phyloP scores from a whole-genome alignment of 2,329 filamentous ascomycete species.

The Pestalotiopsis sp. region DNA sequence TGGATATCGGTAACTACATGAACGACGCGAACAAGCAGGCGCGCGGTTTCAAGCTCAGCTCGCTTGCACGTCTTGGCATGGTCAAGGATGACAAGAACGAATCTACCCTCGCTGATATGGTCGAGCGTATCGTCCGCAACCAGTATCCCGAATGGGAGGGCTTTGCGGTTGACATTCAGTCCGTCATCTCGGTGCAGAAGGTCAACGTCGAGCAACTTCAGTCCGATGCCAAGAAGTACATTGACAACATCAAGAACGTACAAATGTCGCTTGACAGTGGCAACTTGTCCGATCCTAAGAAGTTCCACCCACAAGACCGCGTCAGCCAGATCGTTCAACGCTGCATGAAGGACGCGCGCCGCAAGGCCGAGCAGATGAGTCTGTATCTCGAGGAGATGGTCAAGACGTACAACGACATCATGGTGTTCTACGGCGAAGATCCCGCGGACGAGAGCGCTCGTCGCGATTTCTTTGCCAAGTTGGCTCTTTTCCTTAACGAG shows the following conservation, averaged over 20 bases:
- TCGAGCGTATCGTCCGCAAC: constrained; percentile 93
- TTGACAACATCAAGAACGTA: constrained; percentile 92
- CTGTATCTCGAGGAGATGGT: constrained; percentile 93
- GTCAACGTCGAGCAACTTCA: constrained; percentile 93
- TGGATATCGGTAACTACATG: constrained; percentile 99
- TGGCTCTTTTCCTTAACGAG: constrained; percentile 86
- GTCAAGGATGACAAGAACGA: constrained; percentile 99
- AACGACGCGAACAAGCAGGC: constrained; percentile 99
- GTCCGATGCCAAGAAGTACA: constrained; percentile 85
- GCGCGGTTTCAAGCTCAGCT: constrained; percentile 95
- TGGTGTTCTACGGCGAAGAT: constrained; percentile 96
- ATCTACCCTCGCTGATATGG: constrained; percentile 90
- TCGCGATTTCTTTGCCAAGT: constrained; percentile 92
- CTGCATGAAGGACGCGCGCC: constrained; percentile 92
- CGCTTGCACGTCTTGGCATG: constrained; percentile 90
- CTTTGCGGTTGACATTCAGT: constrained; percentile 82
- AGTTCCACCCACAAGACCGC: constrained; percentile 96
- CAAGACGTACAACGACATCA: constrained; percentile 90
- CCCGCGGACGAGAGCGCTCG: constrained; percentile 88
- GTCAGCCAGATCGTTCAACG: constrained; percentile 90
- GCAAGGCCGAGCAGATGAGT: constrained; percentile 95
- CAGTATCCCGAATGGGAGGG: constrained; percentile 96
- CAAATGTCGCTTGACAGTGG: constrained; percentile 90
- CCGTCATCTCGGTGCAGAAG: constrained; percentile 81
- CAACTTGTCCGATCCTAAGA: constrained; percentile 94